phyloP scores from a whole-genome alignment of 495 filamentous ascomycete species.

The Talaromyces nanjingensis region DNA sequence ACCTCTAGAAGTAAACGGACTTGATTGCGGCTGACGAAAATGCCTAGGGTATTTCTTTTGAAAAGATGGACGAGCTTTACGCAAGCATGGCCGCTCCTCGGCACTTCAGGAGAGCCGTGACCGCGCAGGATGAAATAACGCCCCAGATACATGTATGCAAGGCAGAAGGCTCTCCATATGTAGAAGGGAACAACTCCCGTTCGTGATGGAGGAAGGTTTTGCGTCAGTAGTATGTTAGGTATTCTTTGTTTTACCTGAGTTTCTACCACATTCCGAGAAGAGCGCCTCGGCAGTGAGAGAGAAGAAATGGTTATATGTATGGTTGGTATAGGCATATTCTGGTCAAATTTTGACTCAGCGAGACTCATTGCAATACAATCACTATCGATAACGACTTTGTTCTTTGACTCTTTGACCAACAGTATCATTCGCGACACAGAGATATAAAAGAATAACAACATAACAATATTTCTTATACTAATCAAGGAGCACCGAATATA shows the following conservation, averaged over 20 bases:
- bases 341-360: not conserved
- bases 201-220: not conserved
- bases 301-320: not conserved
- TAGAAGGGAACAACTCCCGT: not conserved
- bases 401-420: not conserved
- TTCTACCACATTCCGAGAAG: not conserved
- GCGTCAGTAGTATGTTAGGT: not conserved
- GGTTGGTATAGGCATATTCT: not conserved
- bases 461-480: not conserved
- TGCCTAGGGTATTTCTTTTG: slow-evolving; percentile 9
- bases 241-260: not conserved
- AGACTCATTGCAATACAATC: not conserved
- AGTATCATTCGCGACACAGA: not conserved
- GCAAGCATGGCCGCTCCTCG: slow-evolving; percentile 11
- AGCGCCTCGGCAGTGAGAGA: not conserved
- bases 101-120: not conserved
- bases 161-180: not conserved
- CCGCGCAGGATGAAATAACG: not conserved
- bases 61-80: slow-evolving; percentile 15
- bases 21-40: not conserved
- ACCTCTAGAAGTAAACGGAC: not conserved
- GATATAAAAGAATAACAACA: not conserved
- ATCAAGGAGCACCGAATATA: not conserved
- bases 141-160: not conserved
- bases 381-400: not conserved